Conservation (phyloP, 169 alveolate species). For the Pseudocohnilembus persalinus region DNA sequence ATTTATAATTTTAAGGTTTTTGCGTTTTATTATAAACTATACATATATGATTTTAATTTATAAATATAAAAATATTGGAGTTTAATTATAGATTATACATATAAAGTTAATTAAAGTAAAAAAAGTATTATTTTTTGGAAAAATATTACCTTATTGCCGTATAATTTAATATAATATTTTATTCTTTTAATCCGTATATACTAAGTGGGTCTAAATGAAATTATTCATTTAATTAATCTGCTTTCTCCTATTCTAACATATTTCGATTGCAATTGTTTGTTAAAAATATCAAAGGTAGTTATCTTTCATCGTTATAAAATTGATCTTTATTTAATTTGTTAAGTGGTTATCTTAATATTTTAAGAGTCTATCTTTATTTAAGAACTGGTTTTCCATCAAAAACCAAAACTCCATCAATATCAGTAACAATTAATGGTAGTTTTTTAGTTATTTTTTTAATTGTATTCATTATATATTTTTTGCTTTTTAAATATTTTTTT, state of each 20-base stretch:
- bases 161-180: not conserved
- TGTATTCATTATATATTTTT: not conserved
- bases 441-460: not conserved
- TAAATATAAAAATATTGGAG: too few relatives aligned
- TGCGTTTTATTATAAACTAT: too few relatives aligned
- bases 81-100: too few relatives aligned
- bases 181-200: not conserved
- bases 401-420: conserved; percentile 21
- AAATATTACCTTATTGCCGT: conserved; percentile 5
- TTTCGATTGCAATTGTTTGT: conserved; percentile 11
- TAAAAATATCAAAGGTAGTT: conserved; percentile 19
- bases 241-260: not conserved
- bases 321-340: not conserved
- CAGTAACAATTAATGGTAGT: conserved; percentile 8
- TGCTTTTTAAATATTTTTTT: not conserved
- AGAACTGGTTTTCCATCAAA: not conserved
- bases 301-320: not conserved
- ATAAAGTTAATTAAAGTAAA: too few relatives aligned
- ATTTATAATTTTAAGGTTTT: too few relatives aligned
- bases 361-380: not conserved
- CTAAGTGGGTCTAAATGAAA: not conserved
- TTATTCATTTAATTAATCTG: not conserved
- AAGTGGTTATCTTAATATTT: conserved; percentile 7
- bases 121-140: too few relatives aligned
- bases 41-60: too few relatives aligned